Conservation (phyloP, 371 early-diverging fungal species). For the Actinomucor elegans region DNA sequence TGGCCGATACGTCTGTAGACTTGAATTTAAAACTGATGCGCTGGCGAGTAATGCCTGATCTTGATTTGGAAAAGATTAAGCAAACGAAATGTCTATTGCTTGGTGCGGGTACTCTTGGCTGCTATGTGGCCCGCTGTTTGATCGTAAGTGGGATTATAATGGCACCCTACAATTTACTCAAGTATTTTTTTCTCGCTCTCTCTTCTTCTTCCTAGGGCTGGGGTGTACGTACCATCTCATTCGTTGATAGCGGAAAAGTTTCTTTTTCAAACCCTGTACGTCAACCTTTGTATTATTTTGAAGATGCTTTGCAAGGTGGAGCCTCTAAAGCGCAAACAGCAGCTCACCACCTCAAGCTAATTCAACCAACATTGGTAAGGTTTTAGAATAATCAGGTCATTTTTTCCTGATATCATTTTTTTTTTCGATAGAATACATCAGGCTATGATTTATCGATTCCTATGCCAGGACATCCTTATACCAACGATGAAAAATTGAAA, state of each 20-base stretch:
- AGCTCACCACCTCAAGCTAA: constrained; percentile 65
- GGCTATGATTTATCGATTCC: constrained; percentile 82
- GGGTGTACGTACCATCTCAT: constrained; percentile 91
- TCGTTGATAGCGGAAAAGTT: constrained; percentile 91
- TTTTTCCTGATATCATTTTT: not conserved
- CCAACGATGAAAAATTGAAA: constrained; percentile 39
- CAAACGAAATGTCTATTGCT: constrained; percentile 79
- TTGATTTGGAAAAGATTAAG: constrained; percentile 81
- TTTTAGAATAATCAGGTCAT: too few species aligned
- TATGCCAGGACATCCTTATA: constrained; percentile 83
- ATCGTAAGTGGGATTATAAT: constrained; percentile 45
- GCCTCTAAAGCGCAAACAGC: constrained; percentile 85
- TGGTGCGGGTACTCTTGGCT: constrained; percentile 96
- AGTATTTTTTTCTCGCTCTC: not conserved
- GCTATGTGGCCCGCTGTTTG: constrained; percentile 84
- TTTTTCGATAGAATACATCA: constrained; percentile 50
- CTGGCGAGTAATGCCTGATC: constrained; percentile 87
- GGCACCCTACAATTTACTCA: not conserved
- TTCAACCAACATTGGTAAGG: constrained; percentile 83
- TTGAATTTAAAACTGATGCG: constrained; percentile 95
- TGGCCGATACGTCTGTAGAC: constrained; percentile 88
- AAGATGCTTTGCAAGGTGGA: constrained; percentile 84
- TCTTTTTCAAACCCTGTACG: constrained; percentile 96
- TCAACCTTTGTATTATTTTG: constrained; percentile 90
- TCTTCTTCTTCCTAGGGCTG: constrained; percentile 65